phyloP scores from a whole-genome alignment of 2,329 filamentous ascomycete species.

The Chaetomium sp. region DNA sequence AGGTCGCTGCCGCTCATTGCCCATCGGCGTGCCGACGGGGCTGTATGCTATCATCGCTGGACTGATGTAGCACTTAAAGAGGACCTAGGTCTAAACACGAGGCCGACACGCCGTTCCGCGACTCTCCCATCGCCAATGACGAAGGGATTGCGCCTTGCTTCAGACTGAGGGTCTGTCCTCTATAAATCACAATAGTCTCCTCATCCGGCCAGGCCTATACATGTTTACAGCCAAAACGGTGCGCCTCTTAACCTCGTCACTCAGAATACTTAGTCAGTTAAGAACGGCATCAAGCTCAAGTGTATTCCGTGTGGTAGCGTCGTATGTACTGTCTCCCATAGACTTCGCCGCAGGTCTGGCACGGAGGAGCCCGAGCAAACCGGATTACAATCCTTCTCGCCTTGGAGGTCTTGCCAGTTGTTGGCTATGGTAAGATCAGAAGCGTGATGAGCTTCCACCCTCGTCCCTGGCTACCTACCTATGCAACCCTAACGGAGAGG shows the following conservation, averaged over 20 bases:
- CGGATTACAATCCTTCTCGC: neutral
- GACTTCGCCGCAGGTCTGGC: too few species aligned
- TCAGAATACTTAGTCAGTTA: neutral
- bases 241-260: too few species aligned
- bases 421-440: neutral
- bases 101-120: neutral
- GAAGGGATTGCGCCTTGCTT: neutral
- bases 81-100: neutral
- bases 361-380: too few species aligned
- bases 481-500: neutral
- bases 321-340: too few species aligned
- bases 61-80: neutral
- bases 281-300: neutral
- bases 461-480: neutral
- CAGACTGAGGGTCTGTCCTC: neutral
- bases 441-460: neutral
- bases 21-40: neutral
- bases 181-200: neutral
- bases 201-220: neutral
- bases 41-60: neutral
- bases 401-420: neutral
- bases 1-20: neutral
- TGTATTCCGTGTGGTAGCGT: neutral
- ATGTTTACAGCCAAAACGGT: neutral
- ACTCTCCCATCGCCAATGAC: neutral